These are phyloP conservation scores for Arabidopsis suecica DNA, from an alignment of 345 rosid species.

Conservation along the genomic window DNA sequence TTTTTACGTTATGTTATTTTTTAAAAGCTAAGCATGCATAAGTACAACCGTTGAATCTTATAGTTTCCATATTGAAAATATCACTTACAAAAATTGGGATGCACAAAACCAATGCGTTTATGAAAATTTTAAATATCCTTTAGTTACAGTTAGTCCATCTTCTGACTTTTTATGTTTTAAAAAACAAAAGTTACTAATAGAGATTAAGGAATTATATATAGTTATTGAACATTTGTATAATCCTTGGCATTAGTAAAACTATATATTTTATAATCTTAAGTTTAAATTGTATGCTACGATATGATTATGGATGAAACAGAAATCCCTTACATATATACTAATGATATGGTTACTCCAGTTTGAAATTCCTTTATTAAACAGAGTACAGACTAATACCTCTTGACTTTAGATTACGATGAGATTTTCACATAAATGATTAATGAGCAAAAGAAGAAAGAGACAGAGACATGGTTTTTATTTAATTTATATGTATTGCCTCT, in stretches of 20 bases:
- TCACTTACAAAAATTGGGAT: neutral
- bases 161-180: constrained; percentile 20
- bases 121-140: constrained; percentile 3
- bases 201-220: constrained; percentile 13
- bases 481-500: constrained; percentile 10
- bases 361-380: neutral
- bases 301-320: neutral
- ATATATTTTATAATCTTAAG: neutral
- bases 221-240: neutral
- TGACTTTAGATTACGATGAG: constrained; percentile 10
- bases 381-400: neutral
- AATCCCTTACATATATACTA: neutral
- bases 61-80: neutral
- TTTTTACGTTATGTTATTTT: constrained; percentile 13
- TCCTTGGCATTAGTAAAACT: constrained; percentile 3
- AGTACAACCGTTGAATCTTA: constrained; percentile 26
- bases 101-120: constrained; percentile 27
- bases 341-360: too few species aligned
- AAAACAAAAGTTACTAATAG: neutral
- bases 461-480: constrained; percentile 22
- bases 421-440: constrained; percentile 5
- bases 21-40: constrained; percentile 3
- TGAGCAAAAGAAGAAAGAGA: constrained; percentile 32
- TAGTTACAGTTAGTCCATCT: constrained; percentile 25
- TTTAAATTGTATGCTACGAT: neutral